Conservation (phyloP, 2,329 filamentous ascomycete genomes). For the Rhynchosporium secalis region DNA sequence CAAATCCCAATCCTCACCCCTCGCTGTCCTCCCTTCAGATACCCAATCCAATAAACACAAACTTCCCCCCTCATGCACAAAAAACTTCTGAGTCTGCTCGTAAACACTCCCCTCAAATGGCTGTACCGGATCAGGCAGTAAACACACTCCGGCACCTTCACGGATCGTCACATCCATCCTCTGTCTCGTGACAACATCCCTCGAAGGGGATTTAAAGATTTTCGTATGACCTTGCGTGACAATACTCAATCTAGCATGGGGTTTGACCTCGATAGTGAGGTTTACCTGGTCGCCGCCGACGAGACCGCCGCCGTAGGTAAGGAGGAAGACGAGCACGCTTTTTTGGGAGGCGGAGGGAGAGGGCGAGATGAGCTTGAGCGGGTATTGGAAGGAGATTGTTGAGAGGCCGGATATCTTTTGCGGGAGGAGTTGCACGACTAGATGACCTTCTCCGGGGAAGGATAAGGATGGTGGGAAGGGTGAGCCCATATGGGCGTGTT, state of each 20-base stretch:
- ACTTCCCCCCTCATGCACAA: conserved; percentile 55
- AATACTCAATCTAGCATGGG: conserved; percentile 64
- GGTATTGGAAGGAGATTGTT: conserved; percentile 84
- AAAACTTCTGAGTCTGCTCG: conserved; percentile 79
- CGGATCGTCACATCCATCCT: conserved; percentile 53
- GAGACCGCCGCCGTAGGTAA: conserved; percentile 93
- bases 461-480: conserved; percentile 64
- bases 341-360: conserved; percentile 62
- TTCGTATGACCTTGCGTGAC: conserved; percentile 85
- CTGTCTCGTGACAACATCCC: conserved; percentile 58
- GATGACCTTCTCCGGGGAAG: conserved; percentile 73
- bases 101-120: conserved; percentile 85
- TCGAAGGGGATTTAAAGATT: conserved; percentile 77
- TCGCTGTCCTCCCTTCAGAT: conserved; percentile 78
- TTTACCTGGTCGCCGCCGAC: conserved; percentile 83
- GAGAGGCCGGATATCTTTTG: conserved; percentile 70
- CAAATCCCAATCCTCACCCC: conserved; percentile 88
- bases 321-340: conserved; percentile 79
- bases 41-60: conserved; percentile 94
- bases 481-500: conserved; percentile 30
- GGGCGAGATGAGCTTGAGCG: conserved; percentile 88
- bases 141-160: conserved; percentile 56
- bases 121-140: conserved; percentile 89
- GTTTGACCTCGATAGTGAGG: conserved; percentile 65
- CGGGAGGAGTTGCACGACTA: conserved; percentile 72